Evolutionary conservation across 352 stramenopile genomes (phyloP), one percentile per base, ranked within the genome.

Genomic region (Phytophthora sojae): DNA sequence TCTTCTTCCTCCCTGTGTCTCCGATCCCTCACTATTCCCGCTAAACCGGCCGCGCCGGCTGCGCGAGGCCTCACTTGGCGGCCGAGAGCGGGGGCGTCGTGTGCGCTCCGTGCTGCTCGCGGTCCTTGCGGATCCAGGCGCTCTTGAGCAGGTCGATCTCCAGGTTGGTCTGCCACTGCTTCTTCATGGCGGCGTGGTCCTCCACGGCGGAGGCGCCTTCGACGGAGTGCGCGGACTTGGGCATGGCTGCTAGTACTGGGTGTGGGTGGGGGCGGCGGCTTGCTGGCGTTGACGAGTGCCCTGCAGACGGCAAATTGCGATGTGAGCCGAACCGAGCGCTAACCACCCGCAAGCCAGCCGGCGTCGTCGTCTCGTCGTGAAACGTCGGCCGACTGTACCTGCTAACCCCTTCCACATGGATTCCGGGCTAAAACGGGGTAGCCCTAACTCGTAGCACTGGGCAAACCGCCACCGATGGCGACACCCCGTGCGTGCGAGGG

Each of bases 61-160:
- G 26, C 26, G 26, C 26, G 26, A 6, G 26, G 26, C n/a, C 44
- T 81, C 74, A 81, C 58, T 81, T 81, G 52, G 61, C 70, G 29
- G 70, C 74, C 9, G 74, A 81, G 37, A 81, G 74, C 26, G 69
- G 65, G 2, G 69, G 69, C 32, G 69, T 61, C 50, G 74, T 54
- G 70, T 81, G 69, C 5, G 74, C 69, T 52, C 69, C 74, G 55
- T 77, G 61, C 51, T 81, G 74, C 58, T 88, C 80, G 53, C 80
- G 80, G 70, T 88, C 80, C 71, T 86, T 86, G 56, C 77, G 80
- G 64, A 88, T 88, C 80, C 77, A 86, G 8, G 80, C 80, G 30
- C 68, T 85, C 76, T 88, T 88, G 67, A 88, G 78, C 68, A 88
- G 61, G 68, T 88, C 80, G 67, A 88, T 88, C 73, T 88, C 80